These are phyloP conservation scores for Citrus glauca DNA, from an alignment of 345 rosid species.

Conservation along the genomic window DNA sequence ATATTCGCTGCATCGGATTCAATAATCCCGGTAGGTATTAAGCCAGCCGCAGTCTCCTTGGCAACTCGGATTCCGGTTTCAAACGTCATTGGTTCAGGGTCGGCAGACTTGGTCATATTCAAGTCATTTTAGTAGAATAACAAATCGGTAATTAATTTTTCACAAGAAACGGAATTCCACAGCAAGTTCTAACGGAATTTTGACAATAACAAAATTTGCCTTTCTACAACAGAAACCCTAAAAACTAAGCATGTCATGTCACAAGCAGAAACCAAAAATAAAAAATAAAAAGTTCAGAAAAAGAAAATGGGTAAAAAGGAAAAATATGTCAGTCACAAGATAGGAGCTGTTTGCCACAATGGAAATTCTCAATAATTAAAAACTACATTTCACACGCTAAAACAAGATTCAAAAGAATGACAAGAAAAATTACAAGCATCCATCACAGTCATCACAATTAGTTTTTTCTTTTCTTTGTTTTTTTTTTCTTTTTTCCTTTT, in stretches of 20 bases:
- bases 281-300: background rate
- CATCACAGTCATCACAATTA: slow-evolving; percentile 19
- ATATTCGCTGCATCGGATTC: too few relatives aligned
- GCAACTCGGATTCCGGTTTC: too few relatives aligned
- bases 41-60: too few relatives aligned
- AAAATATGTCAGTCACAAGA: background rate
- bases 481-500: background rate
- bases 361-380: slow-evolving; percentile 13
- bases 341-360: background rate
- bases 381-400: slow-evolving; percentile 33
- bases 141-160: too few relatives aligned
- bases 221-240: too few relatives aligned
- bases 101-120: too few relatives aligned
- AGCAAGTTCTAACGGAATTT: background rate
- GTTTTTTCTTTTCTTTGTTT: background rate
- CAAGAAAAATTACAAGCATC: slow-evolving; percentile 20
- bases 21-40: too few relatives aligned
- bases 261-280: background rate
- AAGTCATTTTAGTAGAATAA: too few relatives aligned
- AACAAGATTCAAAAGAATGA: slow-evolving; percentile 34
- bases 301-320: background rate
- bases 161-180: too few relatives aligned
- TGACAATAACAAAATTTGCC: background rate
- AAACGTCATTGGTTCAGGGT: too few relatives aligned
- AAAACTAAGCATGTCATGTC: background rate